Percentiles rank a stretch among this genome's conserved stretches.
Evolutionary conservation across 2,329 filamentous ascomycete species (phyloP).

Genomic region (Aureobasidium sp.): DNA sequence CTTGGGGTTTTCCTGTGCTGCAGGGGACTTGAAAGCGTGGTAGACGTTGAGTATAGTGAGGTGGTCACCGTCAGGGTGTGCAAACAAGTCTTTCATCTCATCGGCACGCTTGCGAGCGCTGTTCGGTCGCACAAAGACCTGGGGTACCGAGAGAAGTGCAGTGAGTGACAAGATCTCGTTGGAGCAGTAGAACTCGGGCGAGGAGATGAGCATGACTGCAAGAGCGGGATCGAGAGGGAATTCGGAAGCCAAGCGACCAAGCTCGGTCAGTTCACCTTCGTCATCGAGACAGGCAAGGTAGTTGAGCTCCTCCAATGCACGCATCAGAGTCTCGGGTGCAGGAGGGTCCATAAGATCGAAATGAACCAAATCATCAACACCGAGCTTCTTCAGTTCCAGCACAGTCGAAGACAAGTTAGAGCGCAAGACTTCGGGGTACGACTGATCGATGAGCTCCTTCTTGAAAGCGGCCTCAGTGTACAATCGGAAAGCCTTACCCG

Average conservation of each 20-base stretch:
- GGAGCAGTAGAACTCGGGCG: conserved; percentile 96
- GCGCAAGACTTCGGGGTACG: conserved; percentile 88
- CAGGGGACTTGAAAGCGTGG: conserved; percentile 83
- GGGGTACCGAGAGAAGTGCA: conserved; percentile 85
- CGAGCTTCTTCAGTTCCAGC: conserved; percentile 93
- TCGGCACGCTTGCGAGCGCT: conserved; percentile 83
- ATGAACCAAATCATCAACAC: conserved; percentile 90
- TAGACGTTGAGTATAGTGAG: conserved; percentile 95
- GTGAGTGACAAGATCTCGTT: conserved; percentile 97
- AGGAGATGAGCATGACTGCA: conserved; percentile 96
- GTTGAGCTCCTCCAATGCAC: conserved; percentile 93
- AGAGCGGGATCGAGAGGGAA: conserved; percentile 91
- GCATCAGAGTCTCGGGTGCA: conserved; percentile 96
- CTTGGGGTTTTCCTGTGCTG: conserved; percentile 65
- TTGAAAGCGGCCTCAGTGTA: conserved; percentile 97
- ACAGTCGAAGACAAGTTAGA: conserved; percentile 95
- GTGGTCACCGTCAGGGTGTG: conserved; percentile 89
- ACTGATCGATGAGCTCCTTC: conserved; percentile 95
- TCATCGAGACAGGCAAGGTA: conserved; percentile 95
- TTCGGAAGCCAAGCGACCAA: conserved; percentile 83
- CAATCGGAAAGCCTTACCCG: conserved; percentile 94
- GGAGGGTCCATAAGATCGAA: conserved; percentile 99
- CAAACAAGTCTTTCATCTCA: conserved; percentile 93
- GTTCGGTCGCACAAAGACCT: conserved; percentile 85
- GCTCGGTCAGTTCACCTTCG: conserved; percentile 80